Evolutionary conservation across 495 filamentous ascomycete species (phyloP), one percentile per base, ranked within the genome.

Genomic region (Paragyromitra xinjiangensis): DNA sequence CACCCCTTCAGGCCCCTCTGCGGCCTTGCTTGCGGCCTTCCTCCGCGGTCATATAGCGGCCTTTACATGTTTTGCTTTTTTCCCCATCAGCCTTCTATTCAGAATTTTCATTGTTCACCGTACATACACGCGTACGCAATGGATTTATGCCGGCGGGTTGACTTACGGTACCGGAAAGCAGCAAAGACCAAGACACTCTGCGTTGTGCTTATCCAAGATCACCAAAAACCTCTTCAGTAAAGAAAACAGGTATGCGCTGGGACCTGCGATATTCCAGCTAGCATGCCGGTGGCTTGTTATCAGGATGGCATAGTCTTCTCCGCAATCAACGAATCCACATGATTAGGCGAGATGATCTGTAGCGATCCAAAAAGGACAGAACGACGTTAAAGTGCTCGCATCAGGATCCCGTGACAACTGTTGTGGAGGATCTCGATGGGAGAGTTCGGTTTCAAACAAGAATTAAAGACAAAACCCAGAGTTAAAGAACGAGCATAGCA

Each of bases 191-290:
- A 45, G 24, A 40, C 45, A 34, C 14, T 48, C 24, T 48, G 56
- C 24, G 22, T 24, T 71, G 70, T 65, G 37, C 70, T 40, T 72
- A 64, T 39, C 59, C 48, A 72, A 42, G 56, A 40, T 55, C 51
- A 51, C 16, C 29, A 64, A 64, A 53, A 26, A 39, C n/a, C 14
- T 22, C 44, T 26, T 22, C 40, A 26, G 37, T 56, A 64, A 61
- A n/a, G 39, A 55, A 70, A 48, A n/a, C 14, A 42, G 56, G 22
- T 40, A 65, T 65, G 24, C 63, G 61, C 19, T 64, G 61, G 61
- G 61, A 3, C 22, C 37, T 61, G 53, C 68, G n/a, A 70, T 70
- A 44, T 39, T 37, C 37, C 56, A 61, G 16, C 37, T 24, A 55
- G 16, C 22, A 70, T 61, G 61, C 55, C 56, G 5, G 19, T 56